Evolutionary conservation across 176 grass and related monocot genomes (phyloP).

Genomic region (Bolboschoenus planiculmis): DNA sequence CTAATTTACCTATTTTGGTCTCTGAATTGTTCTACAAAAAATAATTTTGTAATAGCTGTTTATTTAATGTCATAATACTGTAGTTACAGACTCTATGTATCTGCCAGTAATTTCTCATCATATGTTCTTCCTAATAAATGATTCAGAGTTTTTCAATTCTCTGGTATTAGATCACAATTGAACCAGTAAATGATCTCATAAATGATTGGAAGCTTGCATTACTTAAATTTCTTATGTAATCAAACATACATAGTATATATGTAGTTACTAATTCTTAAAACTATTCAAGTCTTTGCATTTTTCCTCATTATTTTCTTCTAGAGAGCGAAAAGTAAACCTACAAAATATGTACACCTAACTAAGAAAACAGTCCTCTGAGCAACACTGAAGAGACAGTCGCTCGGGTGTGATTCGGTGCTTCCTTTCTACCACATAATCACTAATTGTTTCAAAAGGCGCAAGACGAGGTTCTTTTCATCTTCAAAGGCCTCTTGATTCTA

Average conservation of each 20-base stretch:
- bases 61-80: background rate
- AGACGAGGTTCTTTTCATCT: background rate
- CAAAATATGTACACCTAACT: background rate
- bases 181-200: background rate
- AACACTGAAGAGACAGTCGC: background rate
- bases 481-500: conserved; percentile 15
- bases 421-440: no score
- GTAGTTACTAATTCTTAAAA: background rate
- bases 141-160: background rate
- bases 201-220: background rate
- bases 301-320: background rate
- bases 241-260: background rate
- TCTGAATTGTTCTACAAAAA: background rate
- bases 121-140: background rate
- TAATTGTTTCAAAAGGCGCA: background rate
- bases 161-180: background rate
- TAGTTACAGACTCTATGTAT: background rate
- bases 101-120: background rate
- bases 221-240: background rate
- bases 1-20: background rate
- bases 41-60: background rate
- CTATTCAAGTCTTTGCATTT: background rate
- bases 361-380: background rate
- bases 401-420: background rate
- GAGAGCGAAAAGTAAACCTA: background rate